Conservation (phyloP, 179 eudicot genomes). For the Sideroxylon spinosum region DNA sequence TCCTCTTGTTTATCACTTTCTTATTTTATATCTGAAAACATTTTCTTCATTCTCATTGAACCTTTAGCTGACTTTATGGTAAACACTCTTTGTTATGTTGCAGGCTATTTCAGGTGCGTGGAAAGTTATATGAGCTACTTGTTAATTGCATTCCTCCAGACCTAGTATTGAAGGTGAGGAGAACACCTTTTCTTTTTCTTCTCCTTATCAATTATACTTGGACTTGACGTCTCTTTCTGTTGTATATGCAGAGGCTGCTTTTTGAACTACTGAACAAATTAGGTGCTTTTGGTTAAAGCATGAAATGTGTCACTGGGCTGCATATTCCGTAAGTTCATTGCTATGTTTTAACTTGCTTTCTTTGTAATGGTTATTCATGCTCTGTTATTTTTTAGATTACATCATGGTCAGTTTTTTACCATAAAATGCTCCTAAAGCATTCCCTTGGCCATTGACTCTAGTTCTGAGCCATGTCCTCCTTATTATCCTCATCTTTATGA, state of each 20-base stretch:
- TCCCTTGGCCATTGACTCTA: no score
- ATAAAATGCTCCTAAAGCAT: no score
- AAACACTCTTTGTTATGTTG: neutral
- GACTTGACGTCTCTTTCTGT: constrained; percentile 10
- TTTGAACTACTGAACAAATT: constrained; percentile 79
- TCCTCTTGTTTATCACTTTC: no score
- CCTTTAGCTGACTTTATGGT: neutral
- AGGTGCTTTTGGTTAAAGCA: constrained; percentile 86
- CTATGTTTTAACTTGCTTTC: neutral
- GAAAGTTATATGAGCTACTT: constrained; percentile 82
- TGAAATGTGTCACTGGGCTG: constrained; percentile 98
- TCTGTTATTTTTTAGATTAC: neutral
- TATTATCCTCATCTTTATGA: no score
- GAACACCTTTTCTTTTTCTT: neutral
- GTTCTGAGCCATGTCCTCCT: no score
- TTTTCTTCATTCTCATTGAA: no score
- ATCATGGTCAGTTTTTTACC: neutral
- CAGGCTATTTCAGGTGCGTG: constrained; percentile 90
- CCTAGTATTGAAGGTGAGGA: constrained; percentile 64
- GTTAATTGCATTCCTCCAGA: constrained; percentile 88
- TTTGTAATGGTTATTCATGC: neutral
- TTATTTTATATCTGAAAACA: no score
- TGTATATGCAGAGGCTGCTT: constrained; percentile 67
- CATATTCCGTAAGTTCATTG: constrained; percentile 77
- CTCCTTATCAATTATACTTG: neutral